Evolutionary conservation across 2,329 filamentous ascomycete species (phyloP), one percentile per base, ranked within the genome.

Genomic region (Rugonectria rugulosa): DNA sequence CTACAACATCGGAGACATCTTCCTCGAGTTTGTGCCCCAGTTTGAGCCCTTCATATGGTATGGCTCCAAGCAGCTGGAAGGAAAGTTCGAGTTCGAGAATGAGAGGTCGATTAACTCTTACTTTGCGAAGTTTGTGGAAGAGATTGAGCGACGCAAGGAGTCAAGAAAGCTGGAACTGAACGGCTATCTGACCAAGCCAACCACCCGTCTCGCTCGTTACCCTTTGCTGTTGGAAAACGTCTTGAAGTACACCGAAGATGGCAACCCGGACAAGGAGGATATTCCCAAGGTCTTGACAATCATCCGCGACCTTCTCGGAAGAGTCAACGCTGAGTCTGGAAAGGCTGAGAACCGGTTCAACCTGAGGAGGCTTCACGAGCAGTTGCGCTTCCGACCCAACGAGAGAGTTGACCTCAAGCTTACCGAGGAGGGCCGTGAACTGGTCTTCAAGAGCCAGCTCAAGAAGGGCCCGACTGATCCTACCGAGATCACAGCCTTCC

Each of bases 321-420:
- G 91, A 61, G 95, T 99, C 70, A 99, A 99, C 69, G 85, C 91
- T 12, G 95, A 98, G 73, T 97, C 92, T 63, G 95, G 95, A 66
- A 97, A 96, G 77, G 92, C 95, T 1, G 95, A 99, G 75, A 99
- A 99, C 71, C 89, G 95, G 47, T 98, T 97, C 81, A 98, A 98
- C 72, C 79, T 99, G 53, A 89, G 94, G 73, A 90, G 92, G 64
- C 83, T 99, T 26, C 95, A 97, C 70, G 88, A 95, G 65, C 91
- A 96, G 66, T 85, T 99, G 61, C 92, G 94, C 60, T 99, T 96
- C 81, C 86, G 89, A 36, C 88, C 91, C 2, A 92, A 92, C 60
- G 94, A 97, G 69, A 90, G 89, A 69, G 93, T 98, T 42, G 95
- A 99, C 72, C 79, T 99, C 59, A 96, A 96, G 73, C 81, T 99